Base-by-base conservation (phyloP, 2,329 filamentous ascomycete genomes). In the Westerdykella sp. region DNA sequence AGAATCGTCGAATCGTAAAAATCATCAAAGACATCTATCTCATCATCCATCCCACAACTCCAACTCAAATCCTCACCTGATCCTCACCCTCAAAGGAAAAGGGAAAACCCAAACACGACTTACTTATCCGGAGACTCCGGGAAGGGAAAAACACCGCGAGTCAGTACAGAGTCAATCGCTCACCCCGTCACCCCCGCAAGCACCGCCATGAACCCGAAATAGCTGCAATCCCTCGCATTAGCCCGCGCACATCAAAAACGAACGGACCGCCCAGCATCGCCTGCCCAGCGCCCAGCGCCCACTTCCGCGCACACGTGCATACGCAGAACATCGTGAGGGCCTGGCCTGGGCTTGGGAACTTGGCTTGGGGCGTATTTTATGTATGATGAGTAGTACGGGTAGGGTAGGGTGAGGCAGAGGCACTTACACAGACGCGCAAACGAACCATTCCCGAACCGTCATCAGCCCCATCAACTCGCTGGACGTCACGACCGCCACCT, bases 341-440 rank as follows among this genome's bases (percentile, higher is more conserved):
- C 6, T 21, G 18, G 18, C 6, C 3, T 3, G 18, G 18, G 18
- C n/a, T n/a, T n/a, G n/a, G n/a, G n/a, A n/a, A n/a, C n/a, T n/a
- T n/a, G n/a, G n/a, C n/a, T n/a, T n/a, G n/a, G n/a, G n/a, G n/a
- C n/a, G n/a, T n/a, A n/a, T n/a, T n/a, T n/a, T n/a, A n/a, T n/a
- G n/a, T 3, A 21, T 21, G 4, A 21, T 21, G 18, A 21, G 18
- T 21, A 21, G 18, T 21, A n/a, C n/a, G n/a, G n/a, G n/a, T n/a
- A n/a, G n/a, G n/a, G n/a, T n/a, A n/a, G 23, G 23, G 23, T 5
- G 32, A 13, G 23, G 10, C 5, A 7, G 25, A 7, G 9, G 34
- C 39, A 70, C 69, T 65, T 66, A 73, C 61, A 63, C 53, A 14
- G 55, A 65, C 11, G 59, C 64, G 47, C 61, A 66, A 21, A 60